Evolutionary conservation across 192 early-diverging fungal species (phyloP).

Genomic region (Gorgonomyces haynaldii): DNA sequence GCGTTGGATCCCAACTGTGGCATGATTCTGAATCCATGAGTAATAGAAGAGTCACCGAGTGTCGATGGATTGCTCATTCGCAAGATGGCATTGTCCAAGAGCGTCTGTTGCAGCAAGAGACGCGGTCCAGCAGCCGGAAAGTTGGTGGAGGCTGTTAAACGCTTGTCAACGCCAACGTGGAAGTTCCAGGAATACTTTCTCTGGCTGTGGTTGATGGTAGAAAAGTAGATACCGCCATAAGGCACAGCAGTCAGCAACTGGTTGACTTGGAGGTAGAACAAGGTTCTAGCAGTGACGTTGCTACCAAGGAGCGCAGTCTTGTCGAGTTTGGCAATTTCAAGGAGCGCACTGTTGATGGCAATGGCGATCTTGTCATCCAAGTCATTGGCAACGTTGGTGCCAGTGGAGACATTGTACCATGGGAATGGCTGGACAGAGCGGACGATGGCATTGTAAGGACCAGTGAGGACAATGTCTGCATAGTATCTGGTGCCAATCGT

Average conservation of each 20-base stretch:
- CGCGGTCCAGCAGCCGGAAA: conserved; percentile 45
- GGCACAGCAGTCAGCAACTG: conserved; percentile 8
- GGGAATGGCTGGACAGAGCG: conserved; percentile 20
- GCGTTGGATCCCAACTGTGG: conserved; percentile 34
- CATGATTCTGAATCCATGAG: conserved; percentile 53
- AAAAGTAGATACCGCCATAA: conserved; percentile 26
- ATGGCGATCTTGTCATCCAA: conserved; percentile 19
- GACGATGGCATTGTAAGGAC: conserved; percentile 16
- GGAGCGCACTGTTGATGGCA: conserved; percentile 12
- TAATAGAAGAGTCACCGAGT: conserved; percentile 30
- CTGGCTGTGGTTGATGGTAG: conserved; percentile 7
- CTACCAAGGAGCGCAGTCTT: conserved; percentile 11
- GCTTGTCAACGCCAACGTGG: conserved; percentile 27
- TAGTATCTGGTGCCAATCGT: conserved; percentile 23
- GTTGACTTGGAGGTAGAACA: neutral
- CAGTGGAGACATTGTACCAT: conserved; percentile 15
- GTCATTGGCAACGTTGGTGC: neutral
- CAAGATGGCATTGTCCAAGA: conserved; percentile 25
- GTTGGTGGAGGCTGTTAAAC: conserved; percentile 25
- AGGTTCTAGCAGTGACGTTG: neutral
- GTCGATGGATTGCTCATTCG: conserved; percentile 19
- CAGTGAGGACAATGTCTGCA: conserved; percentile 15
- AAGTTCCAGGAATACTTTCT: conserved; percentile 15
- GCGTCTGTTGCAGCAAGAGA: conserved; percentile 30
- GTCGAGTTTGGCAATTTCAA: conserved; percentile 22